Base-by-base conservation (phyloP, 805 yeast species). In the Nakazawaea anatomiae region DNA sequence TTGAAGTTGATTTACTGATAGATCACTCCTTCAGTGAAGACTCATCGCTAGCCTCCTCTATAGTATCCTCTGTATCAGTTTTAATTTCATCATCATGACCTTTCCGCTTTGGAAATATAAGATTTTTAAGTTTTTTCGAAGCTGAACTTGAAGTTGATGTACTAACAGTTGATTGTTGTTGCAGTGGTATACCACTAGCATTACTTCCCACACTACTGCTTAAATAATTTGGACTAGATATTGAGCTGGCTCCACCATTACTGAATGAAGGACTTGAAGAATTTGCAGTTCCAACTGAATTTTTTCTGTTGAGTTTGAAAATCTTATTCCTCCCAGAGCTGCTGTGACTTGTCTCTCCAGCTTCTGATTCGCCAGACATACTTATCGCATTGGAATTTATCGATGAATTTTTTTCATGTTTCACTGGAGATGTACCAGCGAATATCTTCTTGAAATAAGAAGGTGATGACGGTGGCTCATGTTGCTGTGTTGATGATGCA, bases 11-110 rank as follows among this genome's bases (percentile, higher is more conserved):
- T 10, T 14, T 27, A 14, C 39, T n/a, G 3, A 7, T 8, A 11
- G 32, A 35, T 30, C 25, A 32, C 41, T 41, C 47, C 25, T 48
- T 43, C 51, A 25, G 32, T 4, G 43, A 42, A n/a, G 52, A 43
- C 30, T 49, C 52, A 39, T 49, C 52, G 32, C 48, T 44, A 8
- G 52, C 52, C 38, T 49, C 52, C 30, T 44, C 52, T 11, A 49
- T 49, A 11, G 41, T 29, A 6, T 49, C 52, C 38, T 49, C 52
- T 6, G 43, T 43, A 36, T 42, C 51, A 2, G 46, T 42, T 29
- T 31, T 47, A 6, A 18, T 10, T 25, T 30, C 46, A 12, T 48
- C 51, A 7, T 48, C 52, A 12, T 44, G 48, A 1, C 27, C 18
- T 27, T 49, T 49, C 18, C 52, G 39, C 27, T 49, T 49, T 34